Base-by-base conservation (phyloP, 2,329 filamentous ascomycete genomes). In the Alternaria rosae region DNA sequence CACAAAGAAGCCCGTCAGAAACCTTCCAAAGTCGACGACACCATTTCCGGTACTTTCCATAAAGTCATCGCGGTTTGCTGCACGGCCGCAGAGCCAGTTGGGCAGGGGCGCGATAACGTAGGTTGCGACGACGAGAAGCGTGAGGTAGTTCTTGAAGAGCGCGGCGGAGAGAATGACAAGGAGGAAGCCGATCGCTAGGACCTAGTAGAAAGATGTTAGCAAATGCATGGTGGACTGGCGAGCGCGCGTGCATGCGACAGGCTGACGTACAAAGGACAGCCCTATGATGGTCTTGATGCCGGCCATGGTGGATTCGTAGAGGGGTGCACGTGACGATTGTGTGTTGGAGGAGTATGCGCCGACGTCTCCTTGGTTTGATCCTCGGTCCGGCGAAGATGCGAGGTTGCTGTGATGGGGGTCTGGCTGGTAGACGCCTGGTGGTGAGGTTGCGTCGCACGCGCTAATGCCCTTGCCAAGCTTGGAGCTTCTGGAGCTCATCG, bases 261-360 rank as follows among this genome's bases (percentile, higher is more conserved):
- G 68, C 63, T 66, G 69, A 72, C 88, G 58, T 87, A 92, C 95
- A 83, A 99, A 99, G 79, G 95, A 98, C 73, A 99, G 92, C 69
- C 92, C 93, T 82, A 99, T 99, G 83, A 99, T 99, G 71, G 95
- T 99, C 85, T 97, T 98, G 77, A 99, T 90, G 79, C 95, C 95
- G 74, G 95, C 93, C 85, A 92, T 88, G 83, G 83, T 70, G 66
- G 15, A 55, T 15, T 50, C 44, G 57, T 35, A 45, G 26, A 3
- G 6, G n/a, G 9, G 23, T 21, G 23, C 13, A 25, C 17, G 32
- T 52, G 20, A 44, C 11, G 48, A 42, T 28, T 4, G 21, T 41
- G 13, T 43, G 17, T 35, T 30, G 15, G 15, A 41, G 11, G 3
- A 20, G n/a, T 52, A 45, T 35, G 23, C 47, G 47, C 41, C 17